Conservation (phyloP, 257 asterid species). For the Gentiana dahurica region DNA sequence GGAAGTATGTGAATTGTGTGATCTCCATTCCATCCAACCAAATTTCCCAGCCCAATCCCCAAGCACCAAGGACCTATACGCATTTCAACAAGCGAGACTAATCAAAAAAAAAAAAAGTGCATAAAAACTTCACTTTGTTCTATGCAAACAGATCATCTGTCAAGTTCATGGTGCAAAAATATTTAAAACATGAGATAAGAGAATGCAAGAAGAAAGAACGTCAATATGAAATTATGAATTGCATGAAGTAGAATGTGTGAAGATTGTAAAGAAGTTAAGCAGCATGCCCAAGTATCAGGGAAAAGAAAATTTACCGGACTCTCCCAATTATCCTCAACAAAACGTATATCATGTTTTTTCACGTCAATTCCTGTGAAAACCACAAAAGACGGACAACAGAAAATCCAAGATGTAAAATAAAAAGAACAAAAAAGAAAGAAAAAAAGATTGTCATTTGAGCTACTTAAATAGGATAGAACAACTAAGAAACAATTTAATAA, state of each 20-base stretch:
- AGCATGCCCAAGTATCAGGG: conserved; percentile 7
- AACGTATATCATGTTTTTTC: conserved; percentile 91
- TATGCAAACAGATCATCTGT: too few relatives aligned
- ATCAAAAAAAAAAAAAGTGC: conserved; percentile 6
- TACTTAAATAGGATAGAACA: too few relatives aligned
- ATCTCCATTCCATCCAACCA: conserved; percentile 99
- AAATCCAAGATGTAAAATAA: too few relatives aligned
- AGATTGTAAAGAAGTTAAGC: neutral
- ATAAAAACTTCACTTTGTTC: neutral
- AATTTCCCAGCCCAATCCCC: conserved; percentile 99
- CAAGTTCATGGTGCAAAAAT: too few relatives aligned
- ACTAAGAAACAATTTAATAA: too few relatives aligned
- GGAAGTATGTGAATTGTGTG: conserved; percentile 97
- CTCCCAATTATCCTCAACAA: conserved; percentile 99
- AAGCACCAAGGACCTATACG: conserved; percentile 94
- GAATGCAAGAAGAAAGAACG: neutral
- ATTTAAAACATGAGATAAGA: too few relatives aligned
- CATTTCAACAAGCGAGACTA: neutral
- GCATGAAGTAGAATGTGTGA: neutral
- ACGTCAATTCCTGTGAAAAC: conserved; percentile 69
- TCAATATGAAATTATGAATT: neutral
- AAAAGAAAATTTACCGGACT: conserved; percentile 72
- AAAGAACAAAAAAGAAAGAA: too few relatives aligned
- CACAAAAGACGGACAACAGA: conserved; percentile 1
- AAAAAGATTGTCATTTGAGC: too few relatives aligned